Evolutionary conservation across 108 stramenopile genomes (phyloP), one percentile per base, ranked within the genome.

Genomic region (Bacterosira constricta): DNA sequence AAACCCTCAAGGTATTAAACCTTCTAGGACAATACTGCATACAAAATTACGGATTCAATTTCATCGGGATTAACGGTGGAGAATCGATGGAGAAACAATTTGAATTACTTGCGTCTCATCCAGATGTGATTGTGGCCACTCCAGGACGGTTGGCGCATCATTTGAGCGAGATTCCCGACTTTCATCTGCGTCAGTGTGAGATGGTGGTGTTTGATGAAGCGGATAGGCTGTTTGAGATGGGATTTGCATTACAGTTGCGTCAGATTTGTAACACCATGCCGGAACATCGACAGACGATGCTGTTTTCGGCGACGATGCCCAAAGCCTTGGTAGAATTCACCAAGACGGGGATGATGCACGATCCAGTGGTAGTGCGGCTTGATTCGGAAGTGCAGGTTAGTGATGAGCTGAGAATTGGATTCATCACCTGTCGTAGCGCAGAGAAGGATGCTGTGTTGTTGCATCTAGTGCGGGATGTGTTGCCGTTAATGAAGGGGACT

Each of bases 201-300:
- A 80, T 93, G 31, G 79, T 90, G 12, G 89, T 99, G 6, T 90
- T 99, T 77, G 99, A 99, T 72, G 99, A 99, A 74, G 99, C 98
- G 4, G 99, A 99, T 86, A 85, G 99, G 42, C 78, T 99, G 30
- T 91, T 99, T 74, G 99, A 99, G 84, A 98, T 99, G 99, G 99
- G 95, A 30, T 98, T 99, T 69, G 92, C 94, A 0, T 66, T 82
- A 71, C 99, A 99, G 75, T 78, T 98, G 38, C 80, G 90, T 7
- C 79, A 89, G 75, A 91, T 92, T 79, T 77, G 80, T 3, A 61
- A 55, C 23, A 69, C 88, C 9, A 78, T 96, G 75, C 87, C 91
- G 13, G 85, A 89, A 59, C 38, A 80, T 54, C 75, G 83, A 37
- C 98, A 99, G 80, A 98, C 97, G 63, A 77, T 98, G 31, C 71